These are phyloP conservation scores for Poronia punctata DNA, from an alignment of 495 filamentous ascomycete genomes.

Conservation along the genomic window DNA sequence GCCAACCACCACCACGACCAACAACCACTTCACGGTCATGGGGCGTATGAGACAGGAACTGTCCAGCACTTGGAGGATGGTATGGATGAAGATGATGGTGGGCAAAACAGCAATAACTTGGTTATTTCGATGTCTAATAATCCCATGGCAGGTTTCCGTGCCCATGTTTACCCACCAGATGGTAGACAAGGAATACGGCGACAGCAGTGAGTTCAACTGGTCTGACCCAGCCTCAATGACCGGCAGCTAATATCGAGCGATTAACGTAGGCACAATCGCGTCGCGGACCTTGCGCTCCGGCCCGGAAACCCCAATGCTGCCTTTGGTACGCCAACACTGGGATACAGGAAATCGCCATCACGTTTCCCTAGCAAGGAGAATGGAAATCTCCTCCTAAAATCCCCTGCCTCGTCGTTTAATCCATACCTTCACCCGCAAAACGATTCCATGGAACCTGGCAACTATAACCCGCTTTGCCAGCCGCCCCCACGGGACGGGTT, in stretches of 20 bases:
- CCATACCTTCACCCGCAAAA: conserved; percentile 26
- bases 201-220: conserved; percentile 21
- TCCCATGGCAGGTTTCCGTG: conserved; percentile 12
- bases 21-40: conserved; percentile 18
- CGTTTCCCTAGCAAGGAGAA: conserved; percentile 19
- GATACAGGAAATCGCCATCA: conserved; percentile 13
- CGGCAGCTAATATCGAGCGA: conserved; percentile 10
- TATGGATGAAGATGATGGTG: conserved; percentile 14
- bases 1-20: conserved; percentile 11
- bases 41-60: conserved; percentile 7
- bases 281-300: conserved; percentile 20
- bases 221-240: conserved; percentile 3
- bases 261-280: conserved; percentile 16
- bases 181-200: conserved; percentile 9
- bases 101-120: conserved; percentile 5
- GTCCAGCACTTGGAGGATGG: conserved; percentile 4
- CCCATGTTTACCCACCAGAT: conserved; percentile 6
- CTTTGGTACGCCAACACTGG: conserved; percentile 14
- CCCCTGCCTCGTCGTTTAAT: conserved; percentile 15
- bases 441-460: conserved; percentile 24
- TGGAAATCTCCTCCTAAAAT: conserved; percentile 11
- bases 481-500: conserved; percentile 27
- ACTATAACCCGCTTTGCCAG: conserved; percentile 38
- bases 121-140: conserved; percentile 16
- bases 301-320: conserved; percentile 24